Evolutionary conservation across 352 stramenopile genomes (phyloP).

Genomic region (Pythium apleroticum): DNA sequence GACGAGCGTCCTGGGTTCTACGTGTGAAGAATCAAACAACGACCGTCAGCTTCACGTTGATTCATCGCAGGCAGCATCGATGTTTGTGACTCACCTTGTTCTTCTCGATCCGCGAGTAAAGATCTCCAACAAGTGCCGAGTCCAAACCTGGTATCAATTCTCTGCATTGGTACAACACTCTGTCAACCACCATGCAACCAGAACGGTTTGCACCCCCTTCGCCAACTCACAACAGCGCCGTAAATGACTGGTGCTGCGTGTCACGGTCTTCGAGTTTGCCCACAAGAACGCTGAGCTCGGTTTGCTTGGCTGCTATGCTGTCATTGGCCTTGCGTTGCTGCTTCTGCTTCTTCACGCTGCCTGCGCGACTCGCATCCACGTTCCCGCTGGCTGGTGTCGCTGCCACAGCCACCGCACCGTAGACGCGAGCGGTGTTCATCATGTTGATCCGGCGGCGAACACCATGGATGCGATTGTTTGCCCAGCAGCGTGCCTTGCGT

Average conservation of each 20-base stretch:
- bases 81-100: slow-evolving; percentile 56
- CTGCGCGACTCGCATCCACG: not conserved
- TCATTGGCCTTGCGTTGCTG: slow-evolving; percentile 47
- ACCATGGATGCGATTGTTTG: not conserved
- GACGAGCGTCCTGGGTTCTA: slow-evolving; percentile 45
- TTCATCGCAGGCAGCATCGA: too few relatives aligned
- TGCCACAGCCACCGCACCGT: not conserved
- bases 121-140: slow-evolving; percentile 35
- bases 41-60: too few relatives aligned
- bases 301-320: slow-evolving; percentile 32
- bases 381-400: not conserved
- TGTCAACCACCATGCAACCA: too few relatives aligned
- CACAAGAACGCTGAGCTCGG: slow-evolving; percentile 45
- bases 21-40: too few relatives aligned
- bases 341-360: slow-evolving; percentile 29
- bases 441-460: not conserved
- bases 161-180: slow-evolving; percentile 26
- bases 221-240: slow-evolving; percentile 38
- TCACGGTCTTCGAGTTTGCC: slow-evolving; percentile 63
- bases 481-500: not conserved
- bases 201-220: too few relatives aligned
- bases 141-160: slow-evolving; percentile 40
- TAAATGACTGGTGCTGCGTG: slow-evolving; percentile 64
- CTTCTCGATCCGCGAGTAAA: slow-evolving; percentile 51
- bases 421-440: slow-evolving; percentile 21